Evolutionary conservation across 306 rosid genomes (phyloP).

Genomic region (Corylus avellana): DNA sequence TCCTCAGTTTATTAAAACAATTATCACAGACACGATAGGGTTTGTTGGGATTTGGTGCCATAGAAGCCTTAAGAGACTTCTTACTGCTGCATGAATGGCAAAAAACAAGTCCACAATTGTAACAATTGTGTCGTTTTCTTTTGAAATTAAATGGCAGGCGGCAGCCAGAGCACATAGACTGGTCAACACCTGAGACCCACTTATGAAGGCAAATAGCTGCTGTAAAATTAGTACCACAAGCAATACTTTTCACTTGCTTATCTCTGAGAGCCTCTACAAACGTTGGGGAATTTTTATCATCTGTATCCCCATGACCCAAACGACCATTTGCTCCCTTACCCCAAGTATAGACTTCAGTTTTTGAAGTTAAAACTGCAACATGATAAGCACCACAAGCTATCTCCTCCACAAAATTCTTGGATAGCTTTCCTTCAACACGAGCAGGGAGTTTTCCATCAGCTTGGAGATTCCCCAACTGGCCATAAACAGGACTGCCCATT

Average conservation of each 20-base stretch:
- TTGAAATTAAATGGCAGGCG: conserved; percentile 92
- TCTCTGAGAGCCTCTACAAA: conserved; percentile 91
- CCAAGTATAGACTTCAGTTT: conserved; percentile 97
- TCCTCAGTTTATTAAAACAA: conserved; percentile 81
- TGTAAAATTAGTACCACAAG: conserved; percentile 92
- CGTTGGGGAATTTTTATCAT: conserved; percentile 79
- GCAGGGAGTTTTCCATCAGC: conserved; percentile 85
- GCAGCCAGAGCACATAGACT: conserved; percentile 98
- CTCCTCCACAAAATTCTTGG: conserved; percentile 90
- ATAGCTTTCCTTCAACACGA: conserved; percentile 84
- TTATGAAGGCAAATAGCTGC: conserved; percentile 97
- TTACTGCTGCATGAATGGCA: conserved; percentile 98
- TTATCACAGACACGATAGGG: conserved; percentile 97
- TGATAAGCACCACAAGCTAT: conserved; percentile 98
- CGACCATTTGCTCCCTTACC: conserved; percentile 99
- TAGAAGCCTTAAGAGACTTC: conserved; percentile 92
- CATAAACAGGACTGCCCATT: conserved; percentile 98
- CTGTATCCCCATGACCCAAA: conserved; percentile 90
- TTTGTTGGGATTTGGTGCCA: conserved; percentile 99
- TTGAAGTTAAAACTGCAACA: conserved; percentile 92
- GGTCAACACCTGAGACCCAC: conserved; percentile 99
- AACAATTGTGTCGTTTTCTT: conserved; percentile 97
- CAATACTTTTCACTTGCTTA: conserved; percentile 92
- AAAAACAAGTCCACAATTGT: conserved; percentile 94
- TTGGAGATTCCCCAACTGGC: conserved; percentile 90